These are phyloP conservation scores for Xylaria multiplex DNA, from an alignment of 2,329 filamentous ascomycete species.

Conservation along the genomic window DNA sequence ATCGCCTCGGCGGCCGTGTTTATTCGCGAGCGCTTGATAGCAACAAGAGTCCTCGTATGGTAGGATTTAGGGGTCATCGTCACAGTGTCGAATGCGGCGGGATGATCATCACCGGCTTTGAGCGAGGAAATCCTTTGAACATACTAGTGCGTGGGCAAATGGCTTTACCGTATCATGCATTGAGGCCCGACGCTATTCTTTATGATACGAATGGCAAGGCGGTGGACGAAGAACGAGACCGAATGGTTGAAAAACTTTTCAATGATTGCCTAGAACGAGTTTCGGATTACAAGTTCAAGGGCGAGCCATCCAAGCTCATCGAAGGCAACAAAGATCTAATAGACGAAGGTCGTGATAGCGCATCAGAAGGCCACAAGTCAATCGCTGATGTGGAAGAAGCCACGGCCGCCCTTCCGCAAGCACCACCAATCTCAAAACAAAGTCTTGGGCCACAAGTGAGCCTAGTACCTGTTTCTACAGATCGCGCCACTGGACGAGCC, in stretches of 20 bases:
- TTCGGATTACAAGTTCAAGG: slow-evolving; percentile 87
- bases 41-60: slow-evolving; percentile 63
- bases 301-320: slow-evolving; percentile 74
- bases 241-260: slow-evolving; percentile 88
- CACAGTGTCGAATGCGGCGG: slow-evolving; percentile 96
- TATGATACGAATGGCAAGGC: slow-evolving; percentile 85
- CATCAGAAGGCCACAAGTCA: slow-evolving; percentile 73
- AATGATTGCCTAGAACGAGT: slow-evolving; percentile 94
- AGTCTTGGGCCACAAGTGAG: slow-evolving; percentile 64
- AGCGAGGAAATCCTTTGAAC: slow-evolving; percentile 93
- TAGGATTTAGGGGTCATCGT: slow-evolving; percentile 64
- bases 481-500: slow-evolving; percentile 76
- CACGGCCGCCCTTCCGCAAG: slow-evolving; percentile 68
- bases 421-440: slow-evolving; percentile 63
- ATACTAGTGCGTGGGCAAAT: slow-evolving; percentile 91
- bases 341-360: slow-evolving; percentile 82
- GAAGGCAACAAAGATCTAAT: slow-evolving; percentile 86
- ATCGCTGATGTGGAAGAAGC: slow-evolving; percentile 80
- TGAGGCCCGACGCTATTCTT: slow-evolving; percentile 83
- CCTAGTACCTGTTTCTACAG: slow-evolving; percentile 71
- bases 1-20: slow-evolving; percentile 88
- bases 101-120: slow-evolving; percentile 98
- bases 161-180: slow-evolving; percentile 82
- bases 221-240: slow-evolving; percentile 81
- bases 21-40: slow-evolving; percentile 80